These are phyloP conservation scores for Solanum piurae DNA, from an alignment of 257 asterid genomes.

Conservation along the genomic window DNA sequence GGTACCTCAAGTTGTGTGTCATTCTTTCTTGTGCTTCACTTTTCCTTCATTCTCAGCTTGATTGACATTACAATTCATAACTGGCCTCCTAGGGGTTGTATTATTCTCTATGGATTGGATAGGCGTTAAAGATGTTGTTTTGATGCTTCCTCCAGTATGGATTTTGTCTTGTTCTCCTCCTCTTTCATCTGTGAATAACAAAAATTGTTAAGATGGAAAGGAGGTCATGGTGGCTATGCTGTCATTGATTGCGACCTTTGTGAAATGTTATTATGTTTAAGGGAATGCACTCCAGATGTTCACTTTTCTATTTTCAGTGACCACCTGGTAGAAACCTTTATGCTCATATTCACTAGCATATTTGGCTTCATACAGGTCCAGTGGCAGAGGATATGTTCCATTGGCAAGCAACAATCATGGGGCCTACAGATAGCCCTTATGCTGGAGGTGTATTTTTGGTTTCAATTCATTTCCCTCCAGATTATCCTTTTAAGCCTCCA, in stretches of 20 bases:
- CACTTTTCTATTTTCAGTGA: neutral
- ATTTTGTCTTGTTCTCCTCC: neutral
- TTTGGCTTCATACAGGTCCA: neutral
- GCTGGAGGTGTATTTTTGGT: constrained; percentile 38
- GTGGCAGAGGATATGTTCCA: constrained; percentile 23
- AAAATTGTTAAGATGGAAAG: neutral
- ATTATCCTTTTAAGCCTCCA: constrained; percentile 41
- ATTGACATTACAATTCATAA: neutral
- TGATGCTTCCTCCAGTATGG: neutral
- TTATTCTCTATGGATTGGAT: neutral
- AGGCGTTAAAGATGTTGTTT: neutral
- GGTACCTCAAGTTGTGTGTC: neutral
- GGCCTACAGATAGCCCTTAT: constrained; percentile 39
- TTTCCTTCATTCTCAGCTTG: neutral
- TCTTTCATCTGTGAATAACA: neutral
- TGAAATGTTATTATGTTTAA: neutral
- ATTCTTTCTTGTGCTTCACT: neutral
- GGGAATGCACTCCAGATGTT: neutral
- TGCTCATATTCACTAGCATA: neutral
- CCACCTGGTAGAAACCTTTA: neutral
- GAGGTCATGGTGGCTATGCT: neutral
- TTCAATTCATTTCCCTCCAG: constrained; percentile 41
- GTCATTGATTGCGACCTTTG: neutral
- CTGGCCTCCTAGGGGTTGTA: neutral
- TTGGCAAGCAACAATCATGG: constrained; percentile 45